Evolutionary conservation across 768 basidiomycete species (phyloP), one percentile per base, ranked within the genome.

Genomic region (Auricularia cornea): DNA sequence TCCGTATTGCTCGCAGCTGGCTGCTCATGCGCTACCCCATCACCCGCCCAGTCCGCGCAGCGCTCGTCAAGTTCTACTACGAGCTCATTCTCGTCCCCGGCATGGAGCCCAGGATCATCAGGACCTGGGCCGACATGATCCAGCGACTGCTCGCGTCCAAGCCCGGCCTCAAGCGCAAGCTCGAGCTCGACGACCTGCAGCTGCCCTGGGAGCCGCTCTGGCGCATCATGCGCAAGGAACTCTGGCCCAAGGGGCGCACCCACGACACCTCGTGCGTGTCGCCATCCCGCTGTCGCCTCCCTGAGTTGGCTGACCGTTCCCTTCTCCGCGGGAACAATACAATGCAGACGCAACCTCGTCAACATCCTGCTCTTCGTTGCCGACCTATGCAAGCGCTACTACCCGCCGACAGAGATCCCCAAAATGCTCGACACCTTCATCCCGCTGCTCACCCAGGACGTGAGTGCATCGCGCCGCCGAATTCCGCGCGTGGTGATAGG

Each of bases 11-110:
- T n/a, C n/a, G n/a, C 66, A 92, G 90, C 73, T 93, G 91, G 90
- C 72, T 92, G 59, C 77, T 87, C 67, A 84, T 92, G 85, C 84
- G 85, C 44, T 93, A 92, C 72, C 91, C 90, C 3, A 82, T 93
- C 68, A 74, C 81, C 52, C 89, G 83, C 63, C 68, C 84, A 33
- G 84, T 83, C 56, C 87, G 91, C 20, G 85, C 86, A 26, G 86
- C 84, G 71, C 83, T 93, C 61, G 88, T 86, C 16, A 80, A 79
- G 40, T 75, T 93, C 59, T 92, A 92, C 74, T 92, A 89, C 69
- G 88, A 92, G 69, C 74, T 93, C n/a, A 84, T 83, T 71, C 75
- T 90, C 35, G 71, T 90, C 8, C 91, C 90, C 54, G 90, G 90
- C 59, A 76, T 92, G 60, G 90, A 93, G 61, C 80, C 85, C 11